Conservation (phyloP, 108 stramenopile species). For the Cyclostephanos invisitatus region DNA sequence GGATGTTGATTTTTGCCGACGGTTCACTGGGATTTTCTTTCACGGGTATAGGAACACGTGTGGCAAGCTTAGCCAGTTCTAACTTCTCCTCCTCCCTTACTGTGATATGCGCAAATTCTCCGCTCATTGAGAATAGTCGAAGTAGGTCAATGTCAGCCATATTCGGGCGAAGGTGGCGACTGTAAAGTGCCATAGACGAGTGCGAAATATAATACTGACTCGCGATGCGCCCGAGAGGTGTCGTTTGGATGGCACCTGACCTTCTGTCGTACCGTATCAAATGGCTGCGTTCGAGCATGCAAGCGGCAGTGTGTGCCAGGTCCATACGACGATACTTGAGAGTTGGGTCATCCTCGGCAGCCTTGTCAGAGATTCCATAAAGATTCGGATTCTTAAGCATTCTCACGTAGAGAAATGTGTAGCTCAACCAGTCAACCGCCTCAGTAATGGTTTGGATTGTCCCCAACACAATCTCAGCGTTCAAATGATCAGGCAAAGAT, state of each 20-base stretch:
- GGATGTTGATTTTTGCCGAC: slow-evolving; percentile 96
- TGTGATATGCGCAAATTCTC: slow-evolving; percentile 95
- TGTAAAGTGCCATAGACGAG: slow-evolving; percentile 94
- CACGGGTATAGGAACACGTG: slow-evolving; percentile 97
- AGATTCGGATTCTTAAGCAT: slow-evolving; percentile 95
- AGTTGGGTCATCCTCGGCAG: slow-evolving; percentile 81
- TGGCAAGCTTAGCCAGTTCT: slow-evolving; percentile 93
- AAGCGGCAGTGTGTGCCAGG: slow-evolving; percentile 92
- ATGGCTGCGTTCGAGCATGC: slow-evolving; percentile 89
- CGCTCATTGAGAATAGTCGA: slow-evolving; percentile 93
- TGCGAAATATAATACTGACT: slow-evolving; percentile 99
- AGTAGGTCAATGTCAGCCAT: slow-evolving; percentile 99
- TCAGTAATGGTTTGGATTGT: slow-evolving; percentile 89
- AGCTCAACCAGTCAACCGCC: slow-evolving; percentile 97
- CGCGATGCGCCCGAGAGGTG: slow-evolving; percentile 95
- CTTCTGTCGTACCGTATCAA: slow-evolving; percentile 94
- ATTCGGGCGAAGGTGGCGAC: slow-evolving; percentile 92
- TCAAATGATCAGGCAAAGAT: slow-evolving; percentile 94
- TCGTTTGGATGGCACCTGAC: slow-evolving; percentile 89
- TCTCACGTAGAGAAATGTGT: slow-evolving; percentile 97
- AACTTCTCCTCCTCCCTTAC: slow-evolving; percentile 98
- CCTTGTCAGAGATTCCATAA: slow-evolving; percentile 86
- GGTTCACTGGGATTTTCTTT: slow-evolving; percentile 95
- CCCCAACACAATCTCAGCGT: slow-evolving; percentile 97
- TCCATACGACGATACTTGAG: slow-evolving; percentile 89